These are phyloP conservation scores for Diaporthe capsici DNA, from an alignment of 2,329 filamentous ascomycete genomes.

Conservation along the genomic window DNA sequence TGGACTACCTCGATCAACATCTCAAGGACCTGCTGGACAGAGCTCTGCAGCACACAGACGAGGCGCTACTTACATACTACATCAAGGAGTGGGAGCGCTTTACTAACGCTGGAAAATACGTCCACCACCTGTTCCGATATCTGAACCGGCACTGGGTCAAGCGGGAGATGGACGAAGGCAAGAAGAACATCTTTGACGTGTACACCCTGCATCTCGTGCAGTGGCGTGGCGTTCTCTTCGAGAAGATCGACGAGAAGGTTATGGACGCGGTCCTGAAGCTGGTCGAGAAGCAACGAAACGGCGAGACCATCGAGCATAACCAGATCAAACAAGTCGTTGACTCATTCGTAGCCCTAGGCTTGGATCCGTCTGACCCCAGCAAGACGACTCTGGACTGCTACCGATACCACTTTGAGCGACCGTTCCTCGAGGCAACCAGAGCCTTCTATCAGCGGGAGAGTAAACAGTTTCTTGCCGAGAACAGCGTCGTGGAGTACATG, in stretches of 20 bases:
- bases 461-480: slow-evolving; percentile 93
- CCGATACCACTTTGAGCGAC: slow-evolving; percentile 90
- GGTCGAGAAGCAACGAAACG: slow-evolving; percentile 96
- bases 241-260: slow-evolving; percentile 85
- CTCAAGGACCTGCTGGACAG: slow-evolving; percentile 78
- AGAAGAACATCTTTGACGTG: slow-evolving; percentile 98
- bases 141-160: slow-evolving; percentile 99
- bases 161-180: slow-evolving; percentile 97
- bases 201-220: slow-evolving; percentile 97
- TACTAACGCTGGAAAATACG: slow-evolving; percentile 95
- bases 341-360: slow-evolving; percentile 93
- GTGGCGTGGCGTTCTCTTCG: slow-evolving; percentile 94
- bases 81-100: slow-evolving; percentile 98
- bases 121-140: slow-evolving; percentile 96
- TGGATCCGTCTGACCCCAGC: slow-evolving; percentile 92
- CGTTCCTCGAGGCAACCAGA: slow-evolving; percentile 88
- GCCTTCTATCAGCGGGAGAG: slow-evolving; percentile 93
- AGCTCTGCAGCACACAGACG: slow-evolving; percentile 86
- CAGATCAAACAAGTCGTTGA: slow-evolving; percentile 98
- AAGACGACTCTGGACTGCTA: slow-evolving; percentile 98
- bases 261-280: slow-evolving; percentile 96
- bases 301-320: slow-evolving; percentile 96
- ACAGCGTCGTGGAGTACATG: slow-evolving; percentile 99
- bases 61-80: slow-evolving; percentile 91
- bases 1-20: slow-evolving; percentile 85